Evolutionary conservation across 129 eudicot species (phyloP).

Genomic region (Pittosporum tobira): DNA sequence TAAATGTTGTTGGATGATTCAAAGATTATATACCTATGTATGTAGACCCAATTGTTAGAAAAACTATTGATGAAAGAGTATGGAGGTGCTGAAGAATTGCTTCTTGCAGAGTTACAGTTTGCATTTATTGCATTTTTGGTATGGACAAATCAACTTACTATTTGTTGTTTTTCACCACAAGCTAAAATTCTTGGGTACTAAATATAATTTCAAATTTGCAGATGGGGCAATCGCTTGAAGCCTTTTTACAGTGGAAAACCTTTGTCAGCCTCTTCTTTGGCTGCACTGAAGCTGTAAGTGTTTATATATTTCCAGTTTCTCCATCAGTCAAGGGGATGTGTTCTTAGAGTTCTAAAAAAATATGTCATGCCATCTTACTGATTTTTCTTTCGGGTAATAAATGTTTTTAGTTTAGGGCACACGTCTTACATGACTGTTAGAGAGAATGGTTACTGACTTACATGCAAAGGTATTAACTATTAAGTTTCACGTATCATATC

Average conservation of each 20-base stretch:
- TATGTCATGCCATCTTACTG: too few species aligned
- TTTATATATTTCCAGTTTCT: background rate
- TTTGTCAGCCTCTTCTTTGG: conserved; percentile 67
- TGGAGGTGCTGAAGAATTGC: conserved; percentile 67
- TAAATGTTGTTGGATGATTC: background rate
- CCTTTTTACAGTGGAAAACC: conserved; percentile 85
- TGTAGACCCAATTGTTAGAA: conserved; percentile 65
- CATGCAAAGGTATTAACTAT: background rate
- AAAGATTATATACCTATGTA: background rate
- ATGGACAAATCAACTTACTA: conserved; percentile 6
- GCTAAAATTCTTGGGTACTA: background rate
- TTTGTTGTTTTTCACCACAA: background rate
- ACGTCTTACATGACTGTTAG: background rate
- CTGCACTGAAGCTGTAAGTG: conserved; percentile 84
- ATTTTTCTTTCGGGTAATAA: too few species aligned
- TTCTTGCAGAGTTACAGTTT: conserved; percentile 86
- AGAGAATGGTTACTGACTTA: background rate
- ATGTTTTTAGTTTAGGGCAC: too few species aligned
- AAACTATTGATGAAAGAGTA: conserved; percentile 59
- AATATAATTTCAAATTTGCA: conserved; percentile 25
- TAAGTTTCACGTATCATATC: background rate
- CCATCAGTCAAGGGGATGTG: background rate
- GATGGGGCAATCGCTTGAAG: conserved; percentile 98
- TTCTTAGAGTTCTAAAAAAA: background rate
- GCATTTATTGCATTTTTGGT: conserved; percentile 91